A percentile compares a stretch with the other conserved stretches of the same genome.
Conservation (phyloP, 2,329 filamentous ascomycete genomes). For the Allantophomopsis lycopodina region DNA sequence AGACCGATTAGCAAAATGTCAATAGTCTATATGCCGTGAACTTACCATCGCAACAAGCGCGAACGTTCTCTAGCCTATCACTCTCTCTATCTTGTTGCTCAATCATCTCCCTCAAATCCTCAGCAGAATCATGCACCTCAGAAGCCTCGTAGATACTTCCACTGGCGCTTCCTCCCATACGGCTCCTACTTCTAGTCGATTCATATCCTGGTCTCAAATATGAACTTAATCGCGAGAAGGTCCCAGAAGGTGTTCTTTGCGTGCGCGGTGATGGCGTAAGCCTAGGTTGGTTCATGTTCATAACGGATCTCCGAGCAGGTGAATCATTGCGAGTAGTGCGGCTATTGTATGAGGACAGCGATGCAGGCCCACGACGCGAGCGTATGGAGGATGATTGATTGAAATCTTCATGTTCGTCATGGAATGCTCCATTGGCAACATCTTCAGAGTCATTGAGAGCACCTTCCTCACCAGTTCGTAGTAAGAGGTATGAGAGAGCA, state of each 20-base stretch:
- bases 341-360: constrained; percentile 71
- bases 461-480: constrained; percentile 58
- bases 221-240: constrained; percentile 43
- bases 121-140: constrained; percentile 62
- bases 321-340: constrained; percentile 54
- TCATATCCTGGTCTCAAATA: constrained; percentile 31
- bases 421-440: constrained; percentile 37
- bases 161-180: constrained; percentile 35
- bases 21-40: neutral
- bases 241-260: constrained; percentile 19
- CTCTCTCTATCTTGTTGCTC: constrained; percentile 65
- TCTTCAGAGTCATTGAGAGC: constrained; percentile 42
- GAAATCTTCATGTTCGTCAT: constrained; percentile 55
- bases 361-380: constrained; percentile 42
- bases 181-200: constrained; percentile 5
- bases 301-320: constrained; percentile 27
- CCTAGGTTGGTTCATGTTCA: constrained; percentile 11
- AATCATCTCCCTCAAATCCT: constrained; percentile 70
- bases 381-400: constrained; percentile 42
- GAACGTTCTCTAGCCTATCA: constrained; percentile 81
- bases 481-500: constrained; percentile 79
- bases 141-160: constrained; percentile 36
- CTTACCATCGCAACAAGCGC: constrained; percentile 95
- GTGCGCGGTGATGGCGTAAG: constrained; percentile 13
- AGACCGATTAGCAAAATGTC: constrained; percentile 9